These are phyloP conservation scores for Hypseocharis bilobata DNA, from an alignment of 441 rosid species.

Conservation along the genomic window DNA sequence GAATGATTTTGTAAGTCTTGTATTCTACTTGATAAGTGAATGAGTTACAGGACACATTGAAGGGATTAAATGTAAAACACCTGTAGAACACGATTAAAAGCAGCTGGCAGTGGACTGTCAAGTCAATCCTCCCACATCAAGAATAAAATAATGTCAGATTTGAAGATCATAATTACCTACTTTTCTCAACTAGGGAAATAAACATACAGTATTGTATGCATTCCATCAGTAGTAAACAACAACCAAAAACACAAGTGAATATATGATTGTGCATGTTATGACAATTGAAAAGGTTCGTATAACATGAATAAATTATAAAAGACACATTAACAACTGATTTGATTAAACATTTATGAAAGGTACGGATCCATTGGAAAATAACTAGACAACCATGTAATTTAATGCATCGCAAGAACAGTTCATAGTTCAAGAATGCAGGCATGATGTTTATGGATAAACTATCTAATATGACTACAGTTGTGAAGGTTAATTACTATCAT, in stretches of 20 bases:
- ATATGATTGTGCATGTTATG: not conserved
- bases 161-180: slow-evolving; percentile 15
- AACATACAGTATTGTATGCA: not conserved
- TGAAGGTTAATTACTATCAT: too few relatives aligned
- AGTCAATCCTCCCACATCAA: slow-evolving; percentile 32
- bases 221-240: not conserved
- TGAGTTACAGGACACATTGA: slow-evolving; percentile 9
- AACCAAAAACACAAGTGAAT: not conserved
- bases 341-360: not conserved
- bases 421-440: too few relatives aligned
- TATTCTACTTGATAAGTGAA: slow-evolving; percentile 14
- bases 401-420: not conserved
- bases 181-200: slow-evolving; percentile 11
- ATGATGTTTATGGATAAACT: too few relatives aligned
- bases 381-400: not conserved
- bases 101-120: slow-evolving; percentile 81
- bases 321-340: not conserved
- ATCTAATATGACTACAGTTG: too few relatives aligned
- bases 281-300: not conserved
- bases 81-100: slow-evolving; percentile 85
- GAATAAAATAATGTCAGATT: slow-evolving; percentile 35
- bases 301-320: not conserved
- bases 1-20: slow-evolving; percentile 17
- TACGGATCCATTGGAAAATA: not conserved
- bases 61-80: slow-evolving; percentile 29